Percentiles rank a stretch among this genome's conserved stretches.
These are phyloP conservation scores for Ascochyta rabiei DNA, from an alignment of 2,329 filamentous ascomycete genomes.

Conservation along the genomic window DNA sequence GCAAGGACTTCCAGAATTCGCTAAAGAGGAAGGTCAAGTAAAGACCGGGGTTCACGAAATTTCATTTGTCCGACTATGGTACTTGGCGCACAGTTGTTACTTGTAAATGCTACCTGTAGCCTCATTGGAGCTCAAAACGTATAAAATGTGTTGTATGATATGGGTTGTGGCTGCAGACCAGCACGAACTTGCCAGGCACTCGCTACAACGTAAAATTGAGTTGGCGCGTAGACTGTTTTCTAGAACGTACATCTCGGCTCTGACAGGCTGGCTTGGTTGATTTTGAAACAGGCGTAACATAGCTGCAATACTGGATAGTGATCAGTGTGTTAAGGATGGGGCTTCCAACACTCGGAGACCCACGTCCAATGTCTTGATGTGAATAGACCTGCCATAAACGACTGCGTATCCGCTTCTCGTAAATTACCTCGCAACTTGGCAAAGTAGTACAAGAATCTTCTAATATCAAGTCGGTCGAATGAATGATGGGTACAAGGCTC, in stretches of 20 bases:
- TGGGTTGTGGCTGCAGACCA: background rate
- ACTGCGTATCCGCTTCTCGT: background rate
- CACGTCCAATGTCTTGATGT: background rate
- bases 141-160: background rate
- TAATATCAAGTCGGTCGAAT: constrained; percentile 12
- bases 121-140: background rate
- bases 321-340: background rate
- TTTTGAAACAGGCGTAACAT: background rate
- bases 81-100: background rate
- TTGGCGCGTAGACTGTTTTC: background rate
- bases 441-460: background rate
- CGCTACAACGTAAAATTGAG: background rate
- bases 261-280: background rate
- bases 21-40: constrained; percentile 27
- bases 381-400: constrained; percentile 17
- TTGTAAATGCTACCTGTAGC: background rate
- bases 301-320: background rate
- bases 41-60: background rate
- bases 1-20: constrained; percentile 8
- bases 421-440: constrained; percentile 13
- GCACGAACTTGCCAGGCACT: background rate
- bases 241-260: background rate
- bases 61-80: background rate
- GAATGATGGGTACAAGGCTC: background rate
- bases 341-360: background rate